Evolutionary conservation across 306 rosid species (phyloP).

Genomic region (Cicer pinnatifidum): DNA sequence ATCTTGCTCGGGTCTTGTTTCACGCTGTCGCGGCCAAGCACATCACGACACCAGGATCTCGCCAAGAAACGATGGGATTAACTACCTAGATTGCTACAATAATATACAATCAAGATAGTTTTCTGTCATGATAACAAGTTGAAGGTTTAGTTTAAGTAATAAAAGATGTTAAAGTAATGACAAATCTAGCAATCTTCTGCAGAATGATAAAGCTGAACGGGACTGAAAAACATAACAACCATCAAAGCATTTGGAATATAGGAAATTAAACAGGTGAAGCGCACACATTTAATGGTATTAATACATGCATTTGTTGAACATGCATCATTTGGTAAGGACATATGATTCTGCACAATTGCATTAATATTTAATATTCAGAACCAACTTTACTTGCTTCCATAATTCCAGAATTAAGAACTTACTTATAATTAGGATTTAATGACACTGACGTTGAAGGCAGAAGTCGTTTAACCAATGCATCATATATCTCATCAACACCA

Average conservation of each 20-base stretch:
- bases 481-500: constrained; percentile 71
- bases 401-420: constrained; percentile 48
- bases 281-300: not conserved
- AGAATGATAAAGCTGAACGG: constrained; percentile 15
- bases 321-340: constrained; percentile 28
- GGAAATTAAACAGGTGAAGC: not conserved
- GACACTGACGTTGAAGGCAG: constrained; percentile 53
- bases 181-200: constrained; percentile 18
- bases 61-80: no score
- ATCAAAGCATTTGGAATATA: constrained; percentile 21
- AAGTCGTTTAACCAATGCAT: constrained; percentile 72
- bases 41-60: no score
- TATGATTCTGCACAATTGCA: constrained; percentile 17
- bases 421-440: constrained; percentile 70
- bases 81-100: not conserved
- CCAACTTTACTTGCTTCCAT: constrained; percentile 26
- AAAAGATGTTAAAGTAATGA: not conserved
- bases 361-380: constrained; percentile 21
- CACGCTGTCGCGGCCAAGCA: no score
- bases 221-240: not conserved
- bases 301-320: constrained; percentile 11
- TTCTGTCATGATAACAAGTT: constrained; percentile 16
- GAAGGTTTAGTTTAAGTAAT: constrained; percentile 8
- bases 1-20: no score
- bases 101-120: not conserved